Conservation (phyloP, 257 asterid genomes). For the Rehmannia glutinosa region DNA sequence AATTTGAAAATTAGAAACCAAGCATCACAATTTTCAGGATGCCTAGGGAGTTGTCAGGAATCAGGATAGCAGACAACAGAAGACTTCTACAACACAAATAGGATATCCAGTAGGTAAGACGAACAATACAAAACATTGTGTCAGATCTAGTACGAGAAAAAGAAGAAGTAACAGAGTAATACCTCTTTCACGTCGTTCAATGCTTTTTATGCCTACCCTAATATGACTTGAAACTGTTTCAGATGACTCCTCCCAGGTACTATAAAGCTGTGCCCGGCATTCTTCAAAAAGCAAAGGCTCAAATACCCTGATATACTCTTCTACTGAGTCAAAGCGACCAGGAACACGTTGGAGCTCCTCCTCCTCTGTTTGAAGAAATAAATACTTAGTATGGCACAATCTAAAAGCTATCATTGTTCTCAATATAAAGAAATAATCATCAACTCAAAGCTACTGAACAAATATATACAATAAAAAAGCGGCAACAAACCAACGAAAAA, state of each 20-base stretch:
- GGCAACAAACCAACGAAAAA: background rate
- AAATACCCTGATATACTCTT: constrained; percentile 86
- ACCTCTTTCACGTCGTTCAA: constrained; percentile 98
- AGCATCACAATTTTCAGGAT: constrained; percentile 17
- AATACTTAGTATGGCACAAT: background rate
- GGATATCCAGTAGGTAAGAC: constrained; percentile 1
- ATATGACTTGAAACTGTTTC: constrained; percentile 65
- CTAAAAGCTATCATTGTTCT: background rate
- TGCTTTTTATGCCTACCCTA: constrained; percentile 66
- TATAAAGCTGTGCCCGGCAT: constrained; percentile 92
- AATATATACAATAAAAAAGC: background rate
- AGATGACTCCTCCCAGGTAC: constrained; percentile 86
- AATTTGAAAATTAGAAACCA: background rate
- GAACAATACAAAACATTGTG: background rate
- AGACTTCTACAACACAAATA: constrained; percentile 8
- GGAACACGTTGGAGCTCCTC: constrained; percentile 94
- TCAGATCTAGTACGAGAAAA: constrained; percentile 1
- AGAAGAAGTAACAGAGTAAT: constrained; percentile 15
- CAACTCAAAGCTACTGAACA: background rate
- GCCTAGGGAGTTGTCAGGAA: background rate
- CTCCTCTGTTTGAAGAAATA: constrained; percentile 60
- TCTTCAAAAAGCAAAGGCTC: constrained; percentile 99
- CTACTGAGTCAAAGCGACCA: constrained; percentile 85
- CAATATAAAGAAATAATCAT: background rate
- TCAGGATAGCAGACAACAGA: constrained; percentile 16